Conservation (phyloP, 495 filamentous ascomycete species). For the Cenococcum geophilum region DNA sequence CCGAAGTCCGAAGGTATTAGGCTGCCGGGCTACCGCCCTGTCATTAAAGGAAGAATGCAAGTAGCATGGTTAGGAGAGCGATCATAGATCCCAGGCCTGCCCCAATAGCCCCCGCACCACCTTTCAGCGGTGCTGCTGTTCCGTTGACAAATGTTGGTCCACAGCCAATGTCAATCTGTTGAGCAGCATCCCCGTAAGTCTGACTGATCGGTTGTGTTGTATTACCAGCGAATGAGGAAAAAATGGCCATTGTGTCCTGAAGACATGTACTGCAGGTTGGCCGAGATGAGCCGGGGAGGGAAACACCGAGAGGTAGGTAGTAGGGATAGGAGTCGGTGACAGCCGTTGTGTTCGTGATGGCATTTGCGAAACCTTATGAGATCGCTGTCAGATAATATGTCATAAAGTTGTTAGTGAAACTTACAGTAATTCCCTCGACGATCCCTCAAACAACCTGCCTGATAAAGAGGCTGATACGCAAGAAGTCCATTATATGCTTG, state of each 20-base stretch:
- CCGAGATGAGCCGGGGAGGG: constrained; percentile 53
- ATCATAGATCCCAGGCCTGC: constrained; percentile 13
- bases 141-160: constrained; percentile 36
- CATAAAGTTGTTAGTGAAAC: constrained; percentile 26
- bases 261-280: constrained; percentile 49
- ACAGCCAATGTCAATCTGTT: constrained; percentile 35
- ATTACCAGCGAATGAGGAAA: constrained; percentile 35
- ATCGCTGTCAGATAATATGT: constrained; percentile 7
- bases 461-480: constrained; percentile 68
- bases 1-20: background rate
- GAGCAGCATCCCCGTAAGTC: constrained; percentile 35
- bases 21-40: background rate
- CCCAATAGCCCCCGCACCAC: constrained; percentile 12
- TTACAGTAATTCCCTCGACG: constrained; percentile 53
- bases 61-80: constrained; percentile 25
- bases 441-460: constrained; percentile 67
- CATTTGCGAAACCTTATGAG: constrained; percentile 69
- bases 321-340: constrained; percentile 70
- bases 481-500: constrained; percentile 67
- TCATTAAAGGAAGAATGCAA: constrained; percentile 21
- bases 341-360: constrained; percentile 65
- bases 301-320: constrained; percentile 72
- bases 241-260: constrained; percentile 36
- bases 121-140: constrained; percentile 28
- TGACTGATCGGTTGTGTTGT: constrained; percentile 35